These are phyloP conservation scores for Microsporum ferrugineum DNA, from an alignment of 2,329 filamentous ascomycete genomes.

Conservation along the genomic window DNA sequence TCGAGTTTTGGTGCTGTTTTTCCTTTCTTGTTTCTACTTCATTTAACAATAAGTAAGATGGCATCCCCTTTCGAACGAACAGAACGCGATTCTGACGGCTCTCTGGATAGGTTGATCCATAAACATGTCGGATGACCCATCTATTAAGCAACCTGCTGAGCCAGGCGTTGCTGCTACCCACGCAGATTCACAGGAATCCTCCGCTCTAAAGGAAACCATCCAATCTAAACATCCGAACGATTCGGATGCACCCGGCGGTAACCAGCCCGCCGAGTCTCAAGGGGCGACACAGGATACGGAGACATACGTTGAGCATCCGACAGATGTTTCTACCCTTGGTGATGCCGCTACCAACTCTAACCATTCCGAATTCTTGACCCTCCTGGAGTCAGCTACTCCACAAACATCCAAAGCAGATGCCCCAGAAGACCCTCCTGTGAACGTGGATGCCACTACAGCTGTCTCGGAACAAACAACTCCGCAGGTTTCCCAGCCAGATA, in stretches of 20 bases:
- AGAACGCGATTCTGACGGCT: not conserved
- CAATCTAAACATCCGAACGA: not conserved
- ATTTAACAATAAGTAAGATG: not conserved
- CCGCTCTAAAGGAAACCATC: not conserved
- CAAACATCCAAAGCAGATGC: not conserved
- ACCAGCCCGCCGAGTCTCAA: not conserved
- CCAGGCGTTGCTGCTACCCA: not conserved
- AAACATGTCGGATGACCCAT: not conserved
- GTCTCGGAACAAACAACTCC: not conserved
- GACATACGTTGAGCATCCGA: not conserved
- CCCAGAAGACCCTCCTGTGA: not conserved
- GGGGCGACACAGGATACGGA: not conserved
- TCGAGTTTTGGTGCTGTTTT: not conserved
- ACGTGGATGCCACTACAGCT: not conserved
- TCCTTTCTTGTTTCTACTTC: not conserved
- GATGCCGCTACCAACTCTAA: not conserved
- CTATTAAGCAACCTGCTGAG: not conserved
- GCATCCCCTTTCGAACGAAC: not conserved
- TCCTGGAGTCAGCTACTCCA: not conserved
- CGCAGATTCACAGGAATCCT: not conserved
- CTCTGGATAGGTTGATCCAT: not conserved
- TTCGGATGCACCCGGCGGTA: not conserved
- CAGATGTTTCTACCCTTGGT: not conserved
- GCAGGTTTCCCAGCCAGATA: too few species aligned
- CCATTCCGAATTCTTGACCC: not conserved